Evolutionary conservation across 345 rosid genomes (phyloP), one percentile per base, ranked within the genome.

Genomic region (Salix arbutifolia): DNA sequence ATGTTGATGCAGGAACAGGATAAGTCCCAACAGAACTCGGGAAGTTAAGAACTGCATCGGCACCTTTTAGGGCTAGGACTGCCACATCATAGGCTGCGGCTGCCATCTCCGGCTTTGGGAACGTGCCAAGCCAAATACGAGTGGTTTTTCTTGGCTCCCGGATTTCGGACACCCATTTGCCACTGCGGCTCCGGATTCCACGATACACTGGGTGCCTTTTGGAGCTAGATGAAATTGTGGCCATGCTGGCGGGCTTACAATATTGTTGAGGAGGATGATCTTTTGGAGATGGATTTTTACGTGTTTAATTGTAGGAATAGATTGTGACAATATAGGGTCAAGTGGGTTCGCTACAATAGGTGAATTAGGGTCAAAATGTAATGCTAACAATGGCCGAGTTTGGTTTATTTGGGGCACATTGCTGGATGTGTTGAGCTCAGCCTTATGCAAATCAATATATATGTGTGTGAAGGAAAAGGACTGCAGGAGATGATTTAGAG

Each of bases 91-190:
- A 91, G 9, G 98, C 98, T 0, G 93, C 84, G 0, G 98, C 98
- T 0, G 98, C 98, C 97, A 92, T 94, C 78, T 94, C 94, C 3
- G 97, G 89, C 1, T 88, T 81, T 1, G 94, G 83, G 74, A 86
- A 94, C 7, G 98, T 94, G 16, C 98, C 98, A 0, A 94, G 97
- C 98, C 98, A 94, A 72, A 94, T 93, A 16, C 98, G 86, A 6
- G 91, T 88, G 10, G 91, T 91, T 76, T 94, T 94, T 67, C 89
- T 89, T 0, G 98, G 98, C 70, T 94, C 97, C 71, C 98, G 91
- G 80, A 94, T 88, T 83, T 94, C 98, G 0, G 95, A 91, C 38
- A 94, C 97, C 98, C 98, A 94, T 81, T 94, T 94, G 1, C 87
- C 91, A 31, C 96, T 83, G 70, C 98, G 89, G 80, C 87, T 79